Evolutionary conservation across 1,139 yeast species (phyloP).

Genomic region (Debaryomyces psychrophilus): DNA sequence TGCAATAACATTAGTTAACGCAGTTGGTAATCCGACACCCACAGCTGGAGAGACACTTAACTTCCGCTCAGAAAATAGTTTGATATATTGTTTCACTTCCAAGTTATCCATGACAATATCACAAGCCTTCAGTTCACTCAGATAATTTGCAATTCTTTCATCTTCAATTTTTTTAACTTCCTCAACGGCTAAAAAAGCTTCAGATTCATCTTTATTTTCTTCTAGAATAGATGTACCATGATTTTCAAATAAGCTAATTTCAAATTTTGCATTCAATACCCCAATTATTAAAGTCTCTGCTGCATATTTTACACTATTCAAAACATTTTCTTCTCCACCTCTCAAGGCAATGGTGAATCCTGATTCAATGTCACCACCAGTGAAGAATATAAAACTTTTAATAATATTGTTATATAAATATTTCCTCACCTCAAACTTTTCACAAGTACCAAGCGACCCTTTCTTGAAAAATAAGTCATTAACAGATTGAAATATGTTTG

Average conservation of each 20-base stretch:
- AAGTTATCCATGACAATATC: constrained; percentile 30
- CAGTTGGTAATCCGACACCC: constrained; percentile 65
- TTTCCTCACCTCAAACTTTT: constrained; percentile 67
- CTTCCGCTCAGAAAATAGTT: constrained; percentile 50
- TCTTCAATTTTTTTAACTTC: constrained; percentile 14
- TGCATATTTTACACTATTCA: constrained; percentile 74
- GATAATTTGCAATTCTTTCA: constrained; percentile 13
- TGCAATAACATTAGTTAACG: constrained; percentile 57
- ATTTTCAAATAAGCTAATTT: constrained; percentile 78
- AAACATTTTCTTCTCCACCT: constrained; percentile 65
- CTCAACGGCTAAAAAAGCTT: constrained; percentile 11
- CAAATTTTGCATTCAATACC: constrained; percentile 75
- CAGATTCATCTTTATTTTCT: constrained; percentile 13
- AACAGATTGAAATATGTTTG: constrained; percentile 66
- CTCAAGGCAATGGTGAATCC: constrained; percentile 86
- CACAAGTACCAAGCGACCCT: constrained; percentile 73
- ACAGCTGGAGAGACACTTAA: constrained; percentile 80
- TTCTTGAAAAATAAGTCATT: constrained; percentile 53
- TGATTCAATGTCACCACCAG: constrained; percentile 71
- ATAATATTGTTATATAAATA: constrained; percentile 57
- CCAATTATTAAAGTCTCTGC: constrained; percentile 80
- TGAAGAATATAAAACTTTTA: constrained; percentile 74
- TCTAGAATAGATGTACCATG: constrained; percentile 55
- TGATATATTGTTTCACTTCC: constrained; percentile 52
- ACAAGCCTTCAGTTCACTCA: constrained; percentile 9